phyloP scores from a whole-genome alignment of 768 basidiomycete species.

The Podaxis carcinomalis region DNA sequence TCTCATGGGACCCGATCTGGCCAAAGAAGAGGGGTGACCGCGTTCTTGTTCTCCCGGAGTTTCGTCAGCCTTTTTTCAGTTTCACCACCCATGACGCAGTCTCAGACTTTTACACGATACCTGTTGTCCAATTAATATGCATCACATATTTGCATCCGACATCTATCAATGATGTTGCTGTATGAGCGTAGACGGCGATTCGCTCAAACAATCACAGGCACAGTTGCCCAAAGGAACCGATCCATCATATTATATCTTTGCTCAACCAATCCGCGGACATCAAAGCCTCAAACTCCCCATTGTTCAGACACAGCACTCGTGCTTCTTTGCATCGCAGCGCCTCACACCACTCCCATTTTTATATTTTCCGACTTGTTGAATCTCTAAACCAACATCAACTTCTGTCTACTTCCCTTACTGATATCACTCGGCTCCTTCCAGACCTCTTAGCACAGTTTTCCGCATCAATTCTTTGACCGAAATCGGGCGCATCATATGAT shows the following conservation, averaged over 20 bases:
- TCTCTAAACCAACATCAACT: background rate
- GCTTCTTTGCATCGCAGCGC: background rate
- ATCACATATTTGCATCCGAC: background rate
- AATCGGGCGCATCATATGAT: background rate
- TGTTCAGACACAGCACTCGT: background rate
- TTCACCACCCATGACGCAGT: background rate
- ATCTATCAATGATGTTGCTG: background rate
- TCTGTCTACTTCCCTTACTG: background rate
- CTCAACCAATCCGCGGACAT: background rate
- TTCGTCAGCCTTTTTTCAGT: background rate
- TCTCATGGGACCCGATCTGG: background rate
- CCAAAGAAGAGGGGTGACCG: background rate
- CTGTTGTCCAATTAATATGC: conserved; percentile 2
- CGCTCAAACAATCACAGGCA: background rate
- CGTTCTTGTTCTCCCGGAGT: background rate
- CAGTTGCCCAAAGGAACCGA: background rate
- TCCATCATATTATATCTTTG: background rate
- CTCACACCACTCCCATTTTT: background rate
- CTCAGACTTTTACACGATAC: background rate
- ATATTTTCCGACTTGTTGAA: background rate
- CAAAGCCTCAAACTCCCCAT: background rate
- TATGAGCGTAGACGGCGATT: background rate
- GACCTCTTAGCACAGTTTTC: background rate
- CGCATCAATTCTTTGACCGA: background rate
- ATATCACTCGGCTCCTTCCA: background rate